Percentiles rank a stretch among this genome's conserved stretches.
These are phyloP conservation scores for Xylariaceae sp. DNA, from an alignment of 2,329 filamentous ascomycete species.

Conservation along the genomic window DNA sequence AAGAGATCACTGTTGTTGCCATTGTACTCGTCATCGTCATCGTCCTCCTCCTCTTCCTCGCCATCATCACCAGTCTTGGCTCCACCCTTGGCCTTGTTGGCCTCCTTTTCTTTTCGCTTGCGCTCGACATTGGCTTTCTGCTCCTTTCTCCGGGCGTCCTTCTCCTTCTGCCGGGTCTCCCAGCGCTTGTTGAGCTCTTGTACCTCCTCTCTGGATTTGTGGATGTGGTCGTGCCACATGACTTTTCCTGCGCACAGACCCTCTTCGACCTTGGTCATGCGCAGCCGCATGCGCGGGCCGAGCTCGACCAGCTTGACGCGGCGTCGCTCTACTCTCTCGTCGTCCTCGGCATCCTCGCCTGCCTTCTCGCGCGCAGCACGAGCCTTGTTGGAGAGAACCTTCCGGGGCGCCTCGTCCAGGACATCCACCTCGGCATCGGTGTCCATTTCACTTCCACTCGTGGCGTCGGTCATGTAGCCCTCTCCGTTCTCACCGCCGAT, in stretches of 20 bases:
- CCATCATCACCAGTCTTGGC: constrained; percentile 26
- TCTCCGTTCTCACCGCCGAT: constrained; percentile 71
- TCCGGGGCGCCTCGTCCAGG: constrained; percentile 57
- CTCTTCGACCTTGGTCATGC: constrained; percentile 94
- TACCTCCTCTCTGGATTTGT: constrained; percentile 74
- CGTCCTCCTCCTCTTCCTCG: constrained; percentile 32
- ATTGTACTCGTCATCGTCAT: constrained; percentile 37
- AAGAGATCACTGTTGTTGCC: constrained; percentile 38
- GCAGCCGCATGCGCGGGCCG: constrained; percentile 80
- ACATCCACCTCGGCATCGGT: constrained; percentile 96
- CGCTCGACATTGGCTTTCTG: constrained; percentile 88
- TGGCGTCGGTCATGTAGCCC: constrained; percentile 80
- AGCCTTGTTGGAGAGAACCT: constrained; percentile 50
- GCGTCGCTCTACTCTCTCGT: constrained; percentile 67
- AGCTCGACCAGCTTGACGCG: constrained; percentile 90
- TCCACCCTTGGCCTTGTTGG: constrained; percentile 38
- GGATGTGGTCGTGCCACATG: constrained; percentile 96
- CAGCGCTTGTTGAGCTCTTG: constrained; percentile 76
- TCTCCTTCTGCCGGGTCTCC: constrained; percentile 71
- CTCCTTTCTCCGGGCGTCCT: constrained; percentile 72
- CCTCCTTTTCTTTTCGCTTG: constrained; percentile 60
- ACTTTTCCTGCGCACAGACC: constrained; percentile 83
- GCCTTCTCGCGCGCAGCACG: constrained; percentile 44
- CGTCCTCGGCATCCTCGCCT: constrained; percentile 38
- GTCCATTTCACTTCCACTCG: constrained; percentile 84